These are phyloP conservation scores for Rhynchosporium agropyri DNA, from an alignment of 2,329 filamentous ascomycete genomes.

Conservation along the genomic window DNA sequence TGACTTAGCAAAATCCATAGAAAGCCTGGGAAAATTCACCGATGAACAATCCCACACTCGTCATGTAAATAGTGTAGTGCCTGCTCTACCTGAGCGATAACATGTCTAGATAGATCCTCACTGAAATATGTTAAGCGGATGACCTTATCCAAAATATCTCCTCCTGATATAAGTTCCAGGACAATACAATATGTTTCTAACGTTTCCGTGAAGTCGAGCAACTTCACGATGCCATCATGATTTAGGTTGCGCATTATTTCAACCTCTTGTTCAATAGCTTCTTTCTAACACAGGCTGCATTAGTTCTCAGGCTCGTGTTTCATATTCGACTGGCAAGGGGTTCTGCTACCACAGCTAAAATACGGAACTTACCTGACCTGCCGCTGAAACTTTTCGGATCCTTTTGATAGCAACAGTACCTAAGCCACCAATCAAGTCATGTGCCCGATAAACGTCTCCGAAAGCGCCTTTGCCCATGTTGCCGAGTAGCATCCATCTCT, in stretches of 20 bases:
- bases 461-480: slow-evolving; percentile 99
- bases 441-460: slow-evolving; percentile 95
- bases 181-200: slow-evolving; percentile 97
- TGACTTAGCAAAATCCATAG: slow-evolving; percentile 40
- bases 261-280: slow-evolving; percentile 97
- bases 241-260: slow-evolving; percentile 98
- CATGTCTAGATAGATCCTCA: slow-evolving; percentile 90
- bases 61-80: slow-evolving; percentile 93
- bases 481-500: slow-evolving; percentile 81
- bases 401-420: slow-evolving; percentile 96
- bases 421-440: slow-evolving; percentile 69
- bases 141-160: slow-evolving; percentile 97
- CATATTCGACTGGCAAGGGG: no score
- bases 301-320: no score
- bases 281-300: slow-evolving; percentile 61
- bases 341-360: slow-evolving; percentile 22
- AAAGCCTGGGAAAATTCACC: slow-evolving; percentile 59
- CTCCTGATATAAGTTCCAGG: slow-evolving; percentile 89
- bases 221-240: slow-evolving; percentile 92
- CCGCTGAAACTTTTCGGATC: slow-evolving; percentile 98
- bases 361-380: slow-evolving; percentile 80
- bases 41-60: slow-evolving; percentile 91
- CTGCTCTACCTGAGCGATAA: slow-evolving; percentile 93
- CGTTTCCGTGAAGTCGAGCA: slow-evolving; percentile 92
- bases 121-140: slow-evolving; percentile 98